A percentile compares a stretch with the other conserved stretches of the same genome.
Conservation (phyloP, 768 basidiomycete genomes). For the Trametes sanguinea region DNA sequence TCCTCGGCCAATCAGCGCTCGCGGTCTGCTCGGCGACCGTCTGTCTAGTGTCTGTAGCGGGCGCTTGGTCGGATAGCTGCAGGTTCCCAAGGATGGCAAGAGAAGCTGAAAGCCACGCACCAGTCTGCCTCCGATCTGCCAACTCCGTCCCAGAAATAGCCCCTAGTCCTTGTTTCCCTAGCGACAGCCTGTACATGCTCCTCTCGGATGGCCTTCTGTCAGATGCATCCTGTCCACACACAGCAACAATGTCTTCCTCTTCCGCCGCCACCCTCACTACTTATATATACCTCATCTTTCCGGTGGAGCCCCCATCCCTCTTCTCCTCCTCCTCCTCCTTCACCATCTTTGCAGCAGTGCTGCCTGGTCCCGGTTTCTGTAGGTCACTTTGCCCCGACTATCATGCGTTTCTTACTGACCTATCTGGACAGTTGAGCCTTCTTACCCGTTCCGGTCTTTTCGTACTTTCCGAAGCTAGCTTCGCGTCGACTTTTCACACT, state of each 20-base stretch:
- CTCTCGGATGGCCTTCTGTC: background rate
- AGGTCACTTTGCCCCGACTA: constrained; percentile 26
- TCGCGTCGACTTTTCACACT: constrained; percentile 28
- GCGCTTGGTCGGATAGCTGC: background rate
- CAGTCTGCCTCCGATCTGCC: constrained; percentile 8
- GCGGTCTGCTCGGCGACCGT: constrained; percentile 10
- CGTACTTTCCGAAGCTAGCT: constrained; percentile 28
- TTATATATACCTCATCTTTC: constrained; percentile 28
- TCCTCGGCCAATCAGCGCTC: constrained; percentile 16
- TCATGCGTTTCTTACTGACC: constrained; percentile 19
- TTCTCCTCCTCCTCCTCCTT: constrained; percentile 29
- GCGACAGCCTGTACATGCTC: constrained; percentile 19
- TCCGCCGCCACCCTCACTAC: constrained; percentile 9
- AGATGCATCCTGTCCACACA: background rate
- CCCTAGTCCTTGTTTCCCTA: constrained; percentile 6
- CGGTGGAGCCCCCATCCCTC: constrained; percentile 18
- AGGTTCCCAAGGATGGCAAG: background rate
- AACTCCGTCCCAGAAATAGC: constrained; percentile 1
- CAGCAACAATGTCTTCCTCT: constrained; percentile 6
- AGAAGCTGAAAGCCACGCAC: background rate
- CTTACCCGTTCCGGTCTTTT: constrained; percentile 28
- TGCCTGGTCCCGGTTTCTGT: constrained; percentile 40
- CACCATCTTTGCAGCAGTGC: constrained; percentile 51
- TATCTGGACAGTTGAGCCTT: constrained; percentile 22
- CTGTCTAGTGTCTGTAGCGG: background rate